Evolutionary conservation across 1,139 yeast species (phyloP), one percentile per base, ranked within the genome.

Genomic region (Candida pseudoviswanathii): DNA sequence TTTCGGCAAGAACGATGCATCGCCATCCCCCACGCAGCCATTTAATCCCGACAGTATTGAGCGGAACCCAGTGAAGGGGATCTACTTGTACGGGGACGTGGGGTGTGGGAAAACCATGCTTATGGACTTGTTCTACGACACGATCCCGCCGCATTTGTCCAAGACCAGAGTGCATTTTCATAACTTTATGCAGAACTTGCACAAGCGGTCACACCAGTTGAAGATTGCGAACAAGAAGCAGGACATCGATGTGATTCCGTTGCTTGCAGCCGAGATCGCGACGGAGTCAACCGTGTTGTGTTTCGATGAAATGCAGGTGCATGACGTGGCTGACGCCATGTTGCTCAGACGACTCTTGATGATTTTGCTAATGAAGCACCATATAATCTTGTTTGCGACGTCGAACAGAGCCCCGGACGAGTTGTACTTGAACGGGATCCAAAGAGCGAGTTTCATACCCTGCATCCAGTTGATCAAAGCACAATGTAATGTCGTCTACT

Each of bases 271-370:
- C 51, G 96, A 89, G 60, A 83, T 94, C 53, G 89, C 97, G 2
- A 79, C 78, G 53, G 75, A 78, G 45, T 80, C 95, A 2, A 85
- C 95, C 1, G 84, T 94, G 1, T 69, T 94, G 51, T 94, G 99
- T 66, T 90, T 94, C 66, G 99, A 94, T 68, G 99, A 94, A 70
- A 91, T 92, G 62, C 96, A 89, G 66, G 98, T 94, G 41, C 89
- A 96, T 0, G 99, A 94, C 66, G 97, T 94, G 33, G 99, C 98
- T 0, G 99, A 94, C 68, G 99, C 99, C 2, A 94, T 94, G 99
- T 77, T 94, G 39, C 74, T 94, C 44, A 80, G 99, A 54, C 76
- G 97, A 47, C 70, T 92, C 40, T 64, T 91, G 46, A 80, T 84
- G 63, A 72, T 84, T 43, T 66, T 94, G 45, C 67, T 84, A 46